Evolutionary conservation across 2,329 filamentous ascomycete species (phyloP).

Genomic region (Sphaerulina vaccinii): DNA sequence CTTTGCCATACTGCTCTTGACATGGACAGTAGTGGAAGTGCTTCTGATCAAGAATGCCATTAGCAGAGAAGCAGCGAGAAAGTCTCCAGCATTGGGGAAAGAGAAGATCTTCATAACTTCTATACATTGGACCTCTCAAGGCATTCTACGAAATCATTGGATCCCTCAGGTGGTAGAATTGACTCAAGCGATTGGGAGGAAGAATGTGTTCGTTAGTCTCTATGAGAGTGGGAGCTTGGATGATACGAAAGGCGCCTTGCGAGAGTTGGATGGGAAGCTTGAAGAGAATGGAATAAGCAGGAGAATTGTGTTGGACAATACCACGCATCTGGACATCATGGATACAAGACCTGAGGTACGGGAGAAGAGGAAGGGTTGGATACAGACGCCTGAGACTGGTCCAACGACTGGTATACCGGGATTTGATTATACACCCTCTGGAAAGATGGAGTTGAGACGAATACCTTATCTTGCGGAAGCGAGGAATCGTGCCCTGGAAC

Average conservation of each 20-base stretch:
- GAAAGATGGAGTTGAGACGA: slow-evolving; percentile 58
- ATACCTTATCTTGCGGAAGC: slow-evolving; percentile 67
- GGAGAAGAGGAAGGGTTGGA: slow-evolving; percentile 57
- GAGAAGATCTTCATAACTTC: slow-evolving; percentile 63
- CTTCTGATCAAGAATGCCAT: slow-evolving; percentile 23
- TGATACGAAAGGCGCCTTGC: slow-evolving; percentile 62
- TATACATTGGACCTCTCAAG: slow-evolving; percentile 67
- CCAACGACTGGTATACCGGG: slow-evolving; percentile 8
- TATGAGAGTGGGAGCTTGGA: slow-evolving; percentile 70
- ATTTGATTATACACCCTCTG: slow-evolving; percentile 25
- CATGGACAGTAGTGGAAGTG: slow-evolving; percentile 28
- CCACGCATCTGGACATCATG: slow-evolving; percentile 60
- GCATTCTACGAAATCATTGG: slow-evolving; percentile 62
- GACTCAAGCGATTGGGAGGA: slow-evolving; percentile 55
- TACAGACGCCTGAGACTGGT: slow-evolving; percentile 51
- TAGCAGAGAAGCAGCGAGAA: slow-evolving; percentile 14
- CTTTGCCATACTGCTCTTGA: slow-evolving; percentile 18
- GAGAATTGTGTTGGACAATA: slow-evolving; percentile 58
- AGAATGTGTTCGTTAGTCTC: slow-evolving; percentile 67
- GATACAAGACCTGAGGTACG: slow-evolving; percentile 40
- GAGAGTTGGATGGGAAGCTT: slow-evolving; percentile 56
- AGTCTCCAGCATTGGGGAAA: slow-evolving; percentile 21
- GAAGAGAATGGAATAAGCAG: slow-evolving; percentile 53
- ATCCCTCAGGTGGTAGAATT: slow-evolving; percentile 59
- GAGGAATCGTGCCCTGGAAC: slow-evolving; percentile 63